phyloP scores from a whole-genome alignment of 2,329 filamentous ascomycete species.

The Neodidymelliopsis sp. region DNA sequence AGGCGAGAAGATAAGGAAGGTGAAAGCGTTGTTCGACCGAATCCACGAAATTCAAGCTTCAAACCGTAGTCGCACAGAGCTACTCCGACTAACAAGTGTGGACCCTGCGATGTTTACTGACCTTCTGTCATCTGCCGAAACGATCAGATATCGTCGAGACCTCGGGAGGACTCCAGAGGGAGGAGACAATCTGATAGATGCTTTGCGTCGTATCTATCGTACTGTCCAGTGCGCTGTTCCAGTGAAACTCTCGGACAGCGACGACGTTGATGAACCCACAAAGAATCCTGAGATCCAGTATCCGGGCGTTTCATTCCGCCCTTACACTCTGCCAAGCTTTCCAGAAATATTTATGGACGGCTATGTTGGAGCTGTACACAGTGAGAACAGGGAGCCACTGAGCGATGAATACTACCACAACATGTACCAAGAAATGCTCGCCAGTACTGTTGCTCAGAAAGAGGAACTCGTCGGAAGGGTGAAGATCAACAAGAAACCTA shows the following conservation, averaged over 20 bases:
- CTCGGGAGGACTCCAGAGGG: background rate
- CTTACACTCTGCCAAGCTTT: background rate
- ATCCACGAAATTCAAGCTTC: background rate
- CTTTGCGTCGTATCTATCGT: conserved; percentile 2
- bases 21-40: background rate
- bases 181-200: background rate
- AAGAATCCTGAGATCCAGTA: background rate
- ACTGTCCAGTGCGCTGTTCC: background rate
- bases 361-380: background rate
- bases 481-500: background rate
- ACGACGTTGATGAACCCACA: background rate
- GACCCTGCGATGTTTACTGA: background rate
- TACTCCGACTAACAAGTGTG: background rate
- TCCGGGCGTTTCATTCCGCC: background rate
- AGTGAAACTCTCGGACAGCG: background rate
- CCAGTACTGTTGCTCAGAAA: background rate
- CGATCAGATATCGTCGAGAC: background rate
- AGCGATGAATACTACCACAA: background rate
- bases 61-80: background rate
- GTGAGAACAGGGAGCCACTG: background rate
- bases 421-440: background rate
- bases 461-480: background rate
- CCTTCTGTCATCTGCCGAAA: background rate
- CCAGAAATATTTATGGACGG: background rate
- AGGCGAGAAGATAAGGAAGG: background rate